Percentiles rank a stretch among this genome's conserved stretches.
Conservation (phyloP, 2,329 filamentous ascomycete species). For the Aspergillus quadricinctus region DNA sequence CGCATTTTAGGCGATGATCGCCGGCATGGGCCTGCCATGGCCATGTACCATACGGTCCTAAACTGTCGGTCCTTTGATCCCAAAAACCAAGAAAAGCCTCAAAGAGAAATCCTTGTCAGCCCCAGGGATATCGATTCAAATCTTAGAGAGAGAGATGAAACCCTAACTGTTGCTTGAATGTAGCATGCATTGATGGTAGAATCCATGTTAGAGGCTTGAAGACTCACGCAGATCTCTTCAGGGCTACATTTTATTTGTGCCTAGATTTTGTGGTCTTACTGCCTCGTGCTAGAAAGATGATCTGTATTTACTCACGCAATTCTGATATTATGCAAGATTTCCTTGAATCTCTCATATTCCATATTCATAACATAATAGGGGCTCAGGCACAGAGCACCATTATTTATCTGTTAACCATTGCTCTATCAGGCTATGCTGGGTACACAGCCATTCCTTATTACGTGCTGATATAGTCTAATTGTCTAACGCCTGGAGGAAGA, state of each 20-base stretch:
- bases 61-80: background rate
- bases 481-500: background rate
- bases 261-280: background rate
- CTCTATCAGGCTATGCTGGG: background rate
- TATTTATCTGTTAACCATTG: background rate
- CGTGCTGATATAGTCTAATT: background rate
- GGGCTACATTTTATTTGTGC: background rate
- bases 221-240: background rate
- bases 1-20: slow-evolving; percentile 17
- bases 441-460: background rate
- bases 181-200: background rate
- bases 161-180: background rate
- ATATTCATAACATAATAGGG: background rate
- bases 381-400: background rate
- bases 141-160: background rate
- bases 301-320: background rate
- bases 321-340: background rate
- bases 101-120: background rate
- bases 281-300: background rate
- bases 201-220: background rate
- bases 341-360: background rate
- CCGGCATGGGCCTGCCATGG: slow-evolving; percentile 6
- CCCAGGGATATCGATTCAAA: background rate
- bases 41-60: slow-evolving; percentile 12
- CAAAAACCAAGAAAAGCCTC: background rate